Evolutionary conservation across 164 flowering plant species (phyloP).

Genomic region (Sextonia rubra): DNA sequence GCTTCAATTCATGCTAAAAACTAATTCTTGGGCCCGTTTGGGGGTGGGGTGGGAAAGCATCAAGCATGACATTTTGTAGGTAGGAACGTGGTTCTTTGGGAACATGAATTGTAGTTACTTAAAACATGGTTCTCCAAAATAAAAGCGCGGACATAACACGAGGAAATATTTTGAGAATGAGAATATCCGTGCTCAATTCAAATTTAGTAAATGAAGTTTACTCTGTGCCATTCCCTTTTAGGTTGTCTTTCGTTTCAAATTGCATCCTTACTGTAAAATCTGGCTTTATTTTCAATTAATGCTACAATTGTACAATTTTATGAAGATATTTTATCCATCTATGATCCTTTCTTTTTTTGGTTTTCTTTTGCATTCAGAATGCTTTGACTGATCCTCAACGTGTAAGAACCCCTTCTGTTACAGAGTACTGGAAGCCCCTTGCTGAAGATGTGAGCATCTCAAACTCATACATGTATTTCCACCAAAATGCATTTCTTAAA

Average conservation of each 20-base stretch:
- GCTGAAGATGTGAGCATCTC: slow-evolving; percentile 84
- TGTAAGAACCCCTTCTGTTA: slow-evolving; percentile 69
- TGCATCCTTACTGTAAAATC: no score
- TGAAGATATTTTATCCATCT: not conserved
- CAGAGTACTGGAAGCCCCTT: slow-evolving; percentile 90
- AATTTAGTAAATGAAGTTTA: no score
- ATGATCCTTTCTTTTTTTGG: not conserved
- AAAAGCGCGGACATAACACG: no score
- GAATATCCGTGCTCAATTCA: no score
- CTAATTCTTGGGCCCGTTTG: not conserved
- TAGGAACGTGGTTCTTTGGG: not conserved
- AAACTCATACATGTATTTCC: not conserved
- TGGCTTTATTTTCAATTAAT: no score
- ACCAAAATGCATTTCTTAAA: not conserved
- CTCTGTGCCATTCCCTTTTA: no score
- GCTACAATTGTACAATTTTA: not conserved
- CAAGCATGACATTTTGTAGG: no score
- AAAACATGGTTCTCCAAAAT: no score
- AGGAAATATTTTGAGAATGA: no score
- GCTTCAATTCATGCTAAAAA: not conserved
- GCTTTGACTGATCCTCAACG: slow-evolving; percentile 92
- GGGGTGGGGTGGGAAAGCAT: no score
- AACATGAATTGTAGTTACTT: not conserved
- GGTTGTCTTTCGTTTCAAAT: no score
- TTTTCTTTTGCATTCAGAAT: slow-evolving; percentile 44